phyloP scores from a whole-genome alignment of 2,329 filamentous ascomycete species.

The Apiospora aurea region DNA sequence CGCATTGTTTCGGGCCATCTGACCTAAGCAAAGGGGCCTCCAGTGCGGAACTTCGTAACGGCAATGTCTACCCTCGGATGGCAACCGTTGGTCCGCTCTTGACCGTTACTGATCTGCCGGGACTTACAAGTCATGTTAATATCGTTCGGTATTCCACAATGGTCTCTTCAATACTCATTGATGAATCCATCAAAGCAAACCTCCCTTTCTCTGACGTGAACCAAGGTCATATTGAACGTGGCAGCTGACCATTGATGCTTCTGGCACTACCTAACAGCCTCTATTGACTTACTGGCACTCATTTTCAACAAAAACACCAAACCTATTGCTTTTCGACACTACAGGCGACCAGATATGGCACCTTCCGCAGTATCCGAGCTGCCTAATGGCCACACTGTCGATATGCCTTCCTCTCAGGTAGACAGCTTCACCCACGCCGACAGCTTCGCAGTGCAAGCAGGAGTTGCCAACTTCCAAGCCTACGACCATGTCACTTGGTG shows the following conservation, averaged over 20 bases:
- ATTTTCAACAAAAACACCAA: neutral
- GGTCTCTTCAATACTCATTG: neutral
- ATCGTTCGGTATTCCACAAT: neutral
- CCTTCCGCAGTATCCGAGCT: constrained; percentile 64
- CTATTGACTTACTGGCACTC: neutral
- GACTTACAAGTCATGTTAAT: constrained; percentile 9
- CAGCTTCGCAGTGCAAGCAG: constrained; percentile 61
- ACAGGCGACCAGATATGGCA: constrained; percentile 55
- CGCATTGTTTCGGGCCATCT: constrained; percentile 10
- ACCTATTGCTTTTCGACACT: neutral
- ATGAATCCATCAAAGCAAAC: neutral
- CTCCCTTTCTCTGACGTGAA: neutral
- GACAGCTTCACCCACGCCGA: constrained; percentile 47
- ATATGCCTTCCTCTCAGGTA: constrained; percentile 30
- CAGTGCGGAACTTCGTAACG: constrained; percentile 5
- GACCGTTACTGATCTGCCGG: constrained; percentile 2
- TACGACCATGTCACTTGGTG: constrained; percentile 97
- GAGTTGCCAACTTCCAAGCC: constrained; percentile 70
- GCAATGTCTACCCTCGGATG: constrained; percentile 5
- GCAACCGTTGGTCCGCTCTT: constrained; percentile 1
- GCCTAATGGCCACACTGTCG: constrained; percentile 52
- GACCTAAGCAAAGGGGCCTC: constrained; percentile 7
- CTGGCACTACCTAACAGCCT: neutral
- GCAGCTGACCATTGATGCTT: neutral
- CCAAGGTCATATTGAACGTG: neutral